Evolutionary conservation across 495 filamentous ascomycete species (phyloP).

Genomic region (Penicillium diatomitis): DNA sequence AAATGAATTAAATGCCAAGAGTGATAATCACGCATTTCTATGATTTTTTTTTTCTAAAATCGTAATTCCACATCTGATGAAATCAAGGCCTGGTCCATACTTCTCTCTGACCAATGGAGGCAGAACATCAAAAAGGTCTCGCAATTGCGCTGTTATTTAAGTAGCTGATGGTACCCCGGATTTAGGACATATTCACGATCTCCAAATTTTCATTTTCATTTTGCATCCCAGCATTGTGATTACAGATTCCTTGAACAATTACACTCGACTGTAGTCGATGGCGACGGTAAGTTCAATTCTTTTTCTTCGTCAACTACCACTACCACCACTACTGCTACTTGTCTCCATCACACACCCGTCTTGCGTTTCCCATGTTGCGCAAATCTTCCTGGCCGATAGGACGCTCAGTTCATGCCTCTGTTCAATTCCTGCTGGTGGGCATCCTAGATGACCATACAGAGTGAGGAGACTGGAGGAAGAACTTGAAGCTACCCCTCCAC

Average conservation of each 20-base stretch:
- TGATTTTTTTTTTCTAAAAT: too few relatives aligned
- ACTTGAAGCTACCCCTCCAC: too few relatives aligned
- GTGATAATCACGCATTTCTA: neutral
- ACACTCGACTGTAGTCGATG: conserved; percentile 5
- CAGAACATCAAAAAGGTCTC: neutral
- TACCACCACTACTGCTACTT: neutral
- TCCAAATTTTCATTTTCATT: neutral
- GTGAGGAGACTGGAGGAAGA: neutral
- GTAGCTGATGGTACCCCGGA: conserved; percentile 13
- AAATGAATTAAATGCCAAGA: neutral
- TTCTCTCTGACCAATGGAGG: too few relatives aligned
- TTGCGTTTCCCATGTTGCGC: too few relatives aligned
- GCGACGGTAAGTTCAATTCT: conserved; percentile 7
- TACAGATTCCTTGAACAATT: too few relatives aligned
- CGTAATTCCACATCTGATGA: too few relatives aligned
- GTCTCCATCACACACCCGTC: neutral
- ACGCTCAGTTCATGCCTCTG: too few relatives aligned
- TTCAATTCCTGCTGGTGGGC: too few relatives aligned
- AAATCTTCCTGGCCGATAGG: too few relatives aligned
- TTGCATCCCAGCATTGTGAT: conserved; percentile 1
- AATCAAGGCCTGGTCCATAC: too few relatives aligned
- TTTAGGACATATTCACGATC: neutral
- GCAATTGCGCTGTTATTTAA: conserved; percentile 6
- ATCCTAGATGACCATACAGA: neutral
- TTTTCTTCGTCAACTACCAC: neutral